These are phyloP conservation scores for Penicillium robsamsonii DNA, from an alignment of 495 filamentous ascomycete species.

Conservation along the genomic window DNA sequence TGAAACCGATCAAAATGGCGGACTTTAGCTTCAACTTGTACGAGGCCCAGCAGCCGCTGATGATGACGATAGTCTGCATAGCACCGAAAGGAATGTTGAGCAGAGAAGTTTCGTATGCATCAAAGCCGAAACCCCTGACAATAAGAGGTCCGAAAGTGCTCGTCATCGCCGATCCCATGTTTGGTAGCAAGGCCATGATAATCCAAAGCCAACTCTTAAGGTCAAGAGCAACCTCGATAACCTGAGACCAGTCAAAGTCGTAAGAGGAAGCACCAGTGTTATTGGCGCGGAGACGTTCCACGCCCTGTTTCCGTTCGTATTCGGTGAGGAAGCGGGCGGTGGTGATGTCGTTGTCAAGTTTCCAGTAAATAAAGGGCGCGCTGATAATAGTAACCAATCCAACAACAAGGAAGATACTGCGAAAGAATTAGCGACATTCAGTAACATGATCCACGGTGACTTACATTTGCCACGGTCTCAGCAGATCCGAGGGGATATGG, in stretches of 20 bases:
- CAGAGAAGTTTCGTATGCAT: neutral
- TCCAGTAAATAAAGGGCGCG: neutral
- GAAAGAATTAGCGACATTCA: neutral
- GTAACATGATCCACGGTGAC: too few species aligned
- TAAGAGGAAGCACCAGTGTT: neutral
- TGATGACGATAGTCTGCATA: neutral
- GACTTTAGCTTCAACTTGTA: neutral
- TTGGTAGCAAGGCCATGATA: neutral
- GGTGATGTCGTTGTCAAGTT: neutral
- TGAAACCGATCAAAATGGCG: neutral
- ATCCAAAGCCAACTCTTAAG: neutral
- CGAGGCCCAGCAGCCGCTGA: neutral
- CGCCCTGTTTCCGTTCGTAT: neutral
- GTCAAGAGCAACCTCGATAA: neutral
- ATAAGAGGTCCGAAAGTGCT: neutral
- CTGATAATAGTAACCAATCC: neutral
- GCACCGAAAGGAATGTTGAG: neutral
- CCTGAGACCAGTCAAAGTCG: neutral
- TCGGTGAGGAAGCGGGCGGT: neutral
- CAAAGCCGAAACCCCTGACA: neutral
- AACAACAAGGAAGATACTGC: neutral
- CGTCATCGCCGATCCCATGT: neutral
- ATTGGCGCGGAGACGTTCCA: neutral
- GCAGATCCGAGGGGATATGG: neutral
- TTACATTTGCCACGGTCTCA: constrained; percentile 1